Percentiles rank a stretch among this genome's conserved stretches.
These are phyloP conservation scores for Panaeolus cyanescens DNA, from an alignment of 768 basidiomycete genomes.

Conservation along the genomic window DNA sequence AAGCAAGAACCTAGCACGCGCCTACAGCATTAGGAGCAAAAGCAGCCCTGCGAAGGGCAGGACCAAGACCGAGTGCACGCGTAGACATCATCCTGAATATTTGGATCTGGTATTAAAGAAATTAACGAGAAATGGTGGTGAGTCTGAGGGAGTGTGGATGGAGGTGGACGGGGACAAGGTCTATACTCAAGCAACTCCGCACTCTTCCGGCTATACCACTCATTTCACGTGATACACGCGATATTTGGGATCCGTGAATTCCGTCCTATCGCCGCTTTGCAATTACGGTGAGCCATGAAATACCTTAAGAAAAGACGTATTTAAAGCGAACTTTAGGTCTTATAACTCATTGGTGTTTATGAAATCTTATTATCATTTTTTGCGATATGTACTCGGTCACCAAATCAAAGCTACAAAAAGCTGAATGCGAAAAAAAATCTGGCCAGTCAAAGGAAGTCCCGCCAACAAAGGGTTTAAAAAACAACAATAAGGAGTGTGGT, in stretches of 20 bases:
- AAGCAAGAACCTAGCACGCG: conserved; percentile 14
- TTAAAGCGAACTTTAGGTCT: neutral
- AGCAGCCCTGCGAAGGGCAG: conserved; percentile 53
- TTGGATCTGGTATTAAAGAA: neutral
- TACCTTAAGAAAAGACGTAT: neutral
- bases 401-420: neutral
- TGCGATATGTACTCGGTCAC: neutral
- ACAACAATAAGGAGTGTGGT: neutral
- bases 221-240: conserved; percentile 1
- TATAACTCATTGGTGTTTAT: neutral
- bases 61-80: conserved; percentile 59
- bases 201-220: conserved; percentile 1
- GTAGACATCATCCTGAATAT: conserved; percentile 39
- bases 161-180: conserved; percentile 1
- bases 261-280: conserved; percentile 1
- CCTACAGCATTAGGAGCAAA: conserved; percentile 41
- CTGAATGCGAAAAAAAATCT: neutral
- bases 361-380: neutral
- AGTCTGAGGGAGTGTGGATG: neutral
- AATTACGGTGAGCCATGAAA: neutral
- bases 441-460: neutral
- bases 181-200: conserved; percentile 1
- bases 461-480: neutral
- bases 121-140: conserved; percentile 1
- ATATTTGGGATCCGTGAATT: neutral